phyloP scores from a whole-genome alignment of 768 basidiomycete genomes.

The Amanita pseudoporphyria region DNA sequence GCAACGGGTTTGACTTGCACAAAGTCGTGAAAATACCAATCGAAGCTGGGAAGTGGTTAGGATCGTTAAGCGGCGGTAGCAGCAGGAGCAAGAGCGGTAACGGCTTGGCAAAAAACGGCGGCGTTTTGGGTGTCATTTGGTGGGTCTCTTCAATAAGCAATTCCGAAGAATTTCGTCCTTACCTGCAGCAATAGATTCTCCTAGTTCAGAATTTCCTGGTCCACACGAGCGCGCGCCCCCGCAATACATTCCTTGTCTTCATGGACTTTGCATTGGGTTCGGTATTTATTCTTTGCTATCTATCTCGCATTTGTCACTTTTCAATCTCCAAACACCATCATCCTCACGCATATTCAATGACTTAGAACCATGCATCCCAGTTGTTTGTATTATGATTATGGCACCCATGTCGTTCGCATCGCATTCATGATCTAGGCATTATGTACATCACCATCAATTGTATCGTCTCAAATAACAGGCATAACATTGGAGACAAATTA shows the following conservation, averaged over 20 bases:
- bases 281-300: neutral
- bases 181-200: neutral
- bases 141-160: neutral
- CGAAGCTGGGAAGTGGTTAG: conserved; percentile 7
- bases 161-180: neutral
- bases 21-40: conserved; percentile 7
- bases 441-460: neutral
- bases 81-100: conserved; percentile 5
- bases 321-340: neutral
- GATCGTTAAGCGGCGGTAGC: conserved; percentile 4
- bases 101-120: neutral
- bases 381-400: neutral
- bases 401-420: neutral
- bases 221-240: neutral
- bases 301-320: neutral
- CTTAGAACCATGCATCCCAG: neutral
- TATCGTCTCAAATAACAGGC: too few species aligned
- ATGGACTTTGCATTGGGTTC: neutral
- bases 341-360: neutral
- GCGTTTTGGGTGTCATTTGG: neutral
- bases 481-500: too few species aligned
- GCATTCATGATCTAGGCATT: neutral
- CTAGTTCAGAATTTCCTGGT: neutral
- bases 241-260: neutral
- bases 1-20: conserved; percentile 3